These are phyloP conservation scores for Zygotorulaspora sp. DNA, from an alignment of 805 yeast species.

Conservation along the genomic window DNA sequence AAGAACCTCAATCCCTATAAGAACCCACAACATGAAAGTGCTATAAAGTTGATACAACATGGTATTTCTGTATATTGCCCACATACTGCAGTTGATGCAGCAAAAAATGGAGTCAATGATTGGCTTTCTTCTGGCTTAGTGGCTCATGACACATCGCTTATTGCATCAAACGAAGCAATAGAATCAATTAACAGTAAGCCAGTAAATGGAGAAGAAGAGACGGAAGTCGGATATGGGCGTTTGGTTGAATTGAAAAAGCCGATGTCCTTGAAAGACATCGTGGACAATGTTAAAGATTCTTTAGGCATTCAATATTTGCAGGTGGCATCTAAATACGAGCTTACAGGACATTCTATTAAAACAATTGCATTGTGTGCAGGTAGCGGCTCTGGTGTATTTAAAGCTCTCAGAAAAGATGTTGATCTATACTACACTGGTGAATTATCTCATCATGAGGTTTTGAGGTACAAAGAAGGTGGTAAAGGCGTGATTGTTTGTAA, in stretches of 20 bases:
- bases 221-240: constrained; percentile 79
- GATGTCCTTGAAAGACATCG: constrained; percentile 41
- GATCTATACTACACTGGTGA: constrained; percentile 91
- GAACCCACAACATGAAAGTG: constrained; percentile 79
- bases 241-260: constrained; percentile 47
- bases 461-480: constrained; percentile 66
- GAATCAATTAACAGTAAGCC: constrained; percentile 30
- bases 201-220: constrained; percentile 25
- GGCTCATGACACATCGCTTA: constrained; percentile 17
- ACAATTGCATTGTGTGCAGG: constrained; percentile 92
- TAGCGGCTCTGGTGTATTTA: constrained; percentile 77
- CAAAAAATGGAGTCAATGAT: constrained; percentile 88
- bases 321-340: constrained; percentile 42
- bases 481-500: constrained; percentile 71
- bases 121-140: constrained; percentile 70
- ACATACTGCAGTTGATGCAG: constrained; percentile 95
- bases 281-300: constrained; percentile 48
- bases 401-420: constrained; percentile 41
- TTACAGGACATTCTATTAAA: constrained; percentile 36
- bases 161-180: constrained; percentile 22
- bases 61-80: constrained; percentile 92
- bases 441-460: constrained; percentile 86
- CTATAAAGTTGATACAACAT: constrained; percentile 64
- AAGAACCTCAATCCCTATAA: constrained; percentile 55
- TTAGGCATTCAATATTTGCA: constrained; percentile 57